These are phyloP conservation scores for Penicillium sumatraense DNA, from an alignment of 2,329 filamentous ascomycete genomes.

Conservation along the genomic window DNA sequence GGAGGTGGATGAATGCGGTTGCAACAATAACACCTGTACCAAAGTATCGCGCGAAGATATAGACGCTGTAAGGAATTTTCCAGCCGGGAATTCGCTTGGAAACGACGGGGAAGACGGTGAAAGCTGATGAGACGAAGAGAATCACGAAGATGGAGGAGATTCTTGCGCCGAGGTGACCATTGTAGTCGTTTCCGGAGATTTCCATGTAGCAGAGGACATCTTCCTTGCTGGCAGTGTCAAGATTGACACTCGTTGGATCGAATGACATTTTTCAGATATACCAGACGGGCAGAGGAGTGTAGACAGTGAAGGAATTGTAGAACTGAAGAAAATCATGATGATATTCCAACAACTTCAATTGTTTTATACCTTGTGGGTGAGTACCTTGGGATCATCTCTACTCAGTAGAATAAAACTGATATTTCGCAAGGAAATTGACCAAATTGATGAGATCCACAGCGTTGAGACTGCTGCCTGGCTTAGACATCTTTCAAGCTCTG, in stretches of 20 bases:
- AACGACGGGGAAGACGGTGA: constrained; percentile 50
- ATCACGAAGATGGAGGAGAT: constrained; percentile 52
- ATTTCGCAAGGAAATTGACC: not conserved
- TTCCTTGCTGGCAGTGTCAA: constrained; percentile 46
- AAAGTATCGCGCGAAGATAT: constrained; percentile 52
- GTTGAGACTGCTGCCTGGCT: constrained; percentile 11
- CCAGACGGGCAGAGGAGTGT: too few relatives aligned
- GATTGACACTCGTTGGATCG: constrained; percentile 49
- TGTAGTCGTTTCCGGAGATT: constrained; percentile 55
- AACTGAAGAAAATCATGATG: too few relatives aligned
- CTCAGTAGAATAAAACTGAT: not conserved
- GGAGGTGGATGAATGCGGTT: constrained; percentile 52
- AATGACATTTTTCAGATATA: constrained; percentile 19
- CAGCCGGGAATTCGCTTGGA: constrained; percentile 41
- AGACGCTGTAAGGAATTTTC: constrained; percentile 46
- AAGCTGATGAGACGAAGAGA: constrained; percentile 43
- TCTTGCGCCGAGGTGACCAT: constrained; percentile 53
- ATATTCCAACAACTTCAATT: too few relatives aligned
- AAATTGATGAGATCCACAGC: not conserved
- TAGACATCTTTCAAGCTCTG: not conserved
- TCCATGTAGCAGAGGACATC: constrained; percentile 57
- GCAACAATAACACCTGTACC: constrained; percentile 54
- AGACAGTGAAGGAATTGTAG: too few relatives aligned
- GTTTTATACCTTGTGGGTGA: constrained; percentile 6
- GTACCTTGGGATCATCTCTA: constrained; percentile 7